Base-by-base conservation (phyloP, 371 early-diverging fungal species). In the Funneliformis caledonium region DNA sequence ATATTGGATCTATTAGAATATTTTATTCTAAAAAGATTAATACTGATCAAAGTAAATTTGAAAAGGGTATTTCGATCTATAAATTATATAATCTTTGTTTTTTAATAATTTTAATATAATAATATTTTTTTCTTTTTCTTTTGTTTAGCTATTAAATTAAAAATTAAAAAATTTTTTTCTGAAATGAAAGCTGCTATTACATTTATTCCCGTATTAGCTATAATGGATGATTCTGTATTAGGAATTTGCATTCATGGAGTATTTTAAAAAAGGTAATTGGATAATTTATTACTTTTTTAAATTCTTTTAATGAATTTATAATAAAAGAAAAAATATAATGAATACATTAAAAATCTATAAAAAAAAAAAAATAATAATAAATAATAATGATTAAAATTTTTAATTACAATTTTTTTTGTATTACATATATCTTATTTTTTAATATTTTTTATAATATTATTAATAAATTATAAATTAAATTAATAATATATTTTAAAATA, bases 11-110 rank as follows among this genome's bases (percentile, higher is more conserved):
- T 47, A 62, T 77, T 26, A 61, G 48, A 77, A 45, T 77, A 11
- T 77, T 77, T 65, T 77, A 77, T 65, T 77, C 77, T 16, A 65
- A 77, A 65, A 77, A 77, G 26, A 61, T 62, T 65, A 47, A 42
- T 10, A 42, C 48, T 31, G 31, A 61, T 8, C 5, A 16, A 16
- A 3, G 9, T 7, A n/a, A 4, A 45, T 65, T 64, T 26, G 14
- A 77, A 65, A 77, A 62, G 65, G 64, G 77, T 77, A 47, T 61
- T 61, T 62, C 11, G 26, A 26, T 72, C 10, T 50, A 11, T 50
- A 69, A 43, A 19, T 12, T 72, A 72, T 22, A 4, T 26, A 48
- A 5, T 48, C 1, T 48, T 19, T 48, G 4, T n/a, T 48, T 8
- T 26, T 26, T 48, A 22, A 26, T 26, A 1, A 6, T 48, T 5